Base-by-base conservation (phyloP, 2,329 filamentous ascomycete species). In the Colletotrichum brevisporum region DNA sequence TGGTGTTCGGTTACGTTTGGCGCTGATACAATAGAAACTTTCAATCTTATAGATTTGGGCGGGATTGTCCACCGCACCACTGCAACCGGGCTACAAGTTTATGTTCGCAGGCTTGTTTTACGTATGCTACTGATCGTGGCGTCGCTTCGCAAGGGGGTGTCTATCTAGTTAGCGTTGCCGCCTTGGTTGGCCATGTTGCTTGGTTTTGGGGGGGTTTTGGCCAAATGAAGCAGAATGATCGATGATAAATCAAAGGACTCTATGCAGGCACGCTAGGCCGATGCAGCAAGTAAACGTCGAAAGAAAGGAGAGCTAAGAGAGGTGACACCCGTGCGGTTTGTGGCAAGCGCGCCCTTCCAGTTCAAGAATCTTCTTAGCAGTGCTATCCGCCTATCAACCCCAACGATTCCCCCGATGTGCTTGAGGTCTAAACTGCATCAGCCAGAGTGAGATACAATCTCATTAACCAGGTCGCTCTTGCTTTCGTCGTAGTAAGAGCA, bases 391-490 rank as follows among this genome's bases (percentile, higher is more conserved):
- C n/a, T 12, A 6, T 43, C 15, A n/a, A 43, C 41, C 16, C 41
- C 41, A 15, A 15, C 41, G 15, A 43, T n/a, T 4, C 41, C 41
- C 6, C 5, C 41, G 15, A 27, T 51, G 31, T 18, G 6, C 24
- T 36, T 12, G 9, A 5, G 16, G 3, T 39, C 31, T 36, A 8
- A 10, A 36, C 31, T 21, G 41, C 51, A 36, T 77, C 86, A 98
- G 65, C 95, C 95, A 72, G 93, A 90, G 83, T 98, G 95, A 76
- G 96, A 94, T 18, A 99, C 96, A 79, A 99, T 98, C 86, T 98
- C 95, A 77, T 90, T 97, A 31, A 95, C 88, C 71, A 98, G 78
- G 72, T 92, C 90, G 24, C 93, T 92, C 80, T 94, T 88, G 58
- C 78, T 84, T 80, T 91, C 78, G 67, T 93, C 84, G 89, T 86